Percentiles rank a stretch among this genome's conserved stretches.
phyloP scores from a whole-genome alignment of 306 rosid genomes.

The Oemleria cerasiformis region DNA sequence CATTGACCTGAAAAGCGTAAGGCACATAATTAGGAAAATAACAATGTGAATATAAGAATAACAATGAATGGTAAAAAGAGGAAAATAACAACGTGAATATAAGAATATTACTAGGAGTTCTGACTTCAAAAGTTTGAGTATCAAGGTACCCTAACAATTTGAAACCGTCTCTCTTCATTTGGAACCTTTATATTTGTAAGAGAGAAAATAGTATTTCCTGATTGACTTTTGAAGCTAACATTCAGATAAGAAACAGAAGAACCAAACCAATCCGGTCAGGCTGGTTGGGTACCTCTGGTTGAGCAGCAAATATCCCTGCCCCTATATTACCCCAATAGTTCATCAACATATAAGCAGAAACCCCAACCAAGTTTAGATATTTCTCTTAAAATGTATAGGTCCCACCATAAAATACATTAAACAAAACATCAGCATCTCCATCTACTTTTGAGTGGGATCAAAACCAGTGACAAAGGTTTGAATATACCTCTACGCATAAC shows the following conservation, averaged over 20 bases:
- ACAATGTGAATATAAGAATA: neutral
- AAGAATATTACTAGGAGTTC: conserved; percentile 2
- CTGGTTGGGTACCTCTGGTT: neutral
- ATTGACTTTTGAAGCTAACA: neutral
- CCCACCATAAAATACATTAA: neutral
- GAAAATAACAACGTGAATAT: neutral
- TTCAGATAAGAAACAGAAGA: neutral
- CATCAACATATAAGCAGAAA: neutral
- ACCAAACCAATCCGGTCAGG: neutral
- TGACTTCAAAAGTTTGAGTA: conserved; percentile 1
- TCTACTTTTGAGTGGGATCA: conserved; percentile 4
- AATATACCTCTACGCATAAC: conserved; percentile 1
- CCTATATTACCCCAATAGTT: neutral
- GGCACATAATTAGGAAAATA: neutral
- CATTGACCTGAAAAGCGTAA: conserved; percentile 72
- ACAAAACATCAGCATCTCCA: conserved; percentile 12
- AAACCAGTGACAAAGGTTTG: conserved; percentile 3
- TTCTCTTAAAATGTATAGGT: neutral
- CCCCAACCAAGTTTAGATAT: neutral
- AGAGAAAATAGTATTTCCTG: neutral
- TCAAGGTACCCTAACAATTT: neutral
- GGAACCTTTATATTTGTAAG: neutral
- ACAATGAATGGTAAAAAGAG: neutral
- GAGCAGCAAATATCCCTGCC: neutral
- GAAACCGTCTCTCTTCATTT: neutral